These are phyloP conservation scores for Purshia tridentata DNA, from an alignment of 306 rosid genomes.

Conservation along the genomic window DNA sequence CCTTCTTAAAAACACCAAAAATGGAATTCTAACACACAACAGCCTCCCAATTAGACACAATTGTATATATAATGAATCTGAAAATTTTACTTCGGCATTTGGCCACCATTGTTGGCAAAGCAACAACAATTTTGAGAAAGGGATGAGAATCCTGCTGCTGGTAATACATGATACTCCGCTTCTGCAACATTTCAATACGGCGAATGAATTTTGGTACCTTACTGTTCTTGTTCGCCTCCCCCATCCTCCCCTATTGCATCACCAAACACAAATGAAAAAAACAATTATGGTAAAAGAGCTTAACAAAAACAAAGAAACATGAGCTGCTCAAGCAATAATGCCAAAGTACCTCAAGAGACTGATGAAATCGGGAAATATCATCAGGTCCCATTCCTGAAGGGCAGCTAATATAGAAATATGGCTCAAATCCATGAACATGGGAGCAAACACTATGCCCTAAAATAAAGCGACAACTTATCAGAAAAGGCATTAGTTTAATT, in stretches of 20 bases:
- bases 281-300: constrained; percentile 14
- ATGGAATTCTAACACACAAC: too few species aligned
- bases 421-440: constrained; percentile 94
- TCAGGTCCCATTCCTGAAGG: constrained; percentile 96
- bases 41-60: too few species aligned
- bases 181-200: constrained; percentile 78
- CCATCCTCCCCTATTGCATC: constrained; percentile 72
- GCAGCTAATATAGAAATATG: constrained; percentile 84
- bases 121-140: constrained; percentile 89
- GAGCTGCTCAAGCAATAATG: constrained; percentile 17
- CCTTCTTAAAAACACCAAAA: too few species aligned
- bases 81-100: constrained; percentile 82
- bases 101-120: constrained; percentile 94
- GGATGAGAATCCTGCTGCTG: constrained; percentile 71
- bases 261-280: constrained; percentile 21
- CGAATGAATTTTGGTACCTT: constrained; percentile 63
- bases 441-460: constrained; percentile 93
- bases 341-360: constrained; percentile 68
- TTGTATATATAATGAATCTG: neutral
- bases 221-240: constrained; percentile 77
- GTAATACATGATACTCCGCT: constrained; percentile 87
- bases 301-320: constrained; percentile 9
- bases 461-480: constrained; percentile 21
- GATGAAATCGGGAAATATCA: constrained; percentile 72
- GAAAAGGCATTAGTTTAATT: neutral